Percentiles rank a stretch among this genome's conserved stretches.
Evolutionary conservation across 495 filamentous ascomycete species (phyloP).

Genomic region (Eremomyces bilateralis): DNA sequence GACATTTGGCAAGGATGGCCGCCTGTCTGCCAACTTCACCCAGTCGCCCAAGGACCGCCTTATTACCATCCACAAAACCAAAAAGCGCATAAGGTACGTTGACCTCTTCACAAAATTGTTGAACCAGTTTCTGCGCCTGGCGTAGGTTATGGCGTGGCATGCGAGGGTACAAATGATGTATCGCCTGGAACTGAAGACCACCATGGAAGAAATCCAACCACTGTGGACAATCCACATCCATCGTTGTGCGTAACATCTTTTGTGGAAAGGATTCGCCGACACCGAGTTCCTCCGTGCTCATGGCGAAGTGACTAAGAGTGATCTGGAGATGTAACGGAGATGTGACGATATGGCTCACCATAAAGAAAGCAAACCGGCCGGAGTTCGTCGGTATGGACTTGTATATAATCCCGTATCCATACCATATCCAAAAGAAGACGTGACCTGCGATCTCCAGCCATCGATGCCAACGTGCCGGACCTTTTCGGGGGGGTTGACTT

Average conservation of each 20-base stretch:
- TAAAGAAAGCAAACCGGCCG: conserved; percentile 50
- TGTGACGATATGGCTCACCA: conserved; percentile 74
- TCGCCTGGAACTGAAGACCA: conserved; percentile 87
- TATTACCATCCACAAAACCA: conserved; percentile 85
- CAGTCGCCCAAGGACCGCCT: conserved; percentile 61
- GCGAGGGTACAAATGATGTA: conserved; percentile 88
- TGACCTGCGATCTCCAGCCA: conserved; percentile 69
- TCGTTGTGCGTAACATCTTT: conserved; percentile 90
- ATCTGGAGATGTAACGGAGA: conserved; percentile 87
- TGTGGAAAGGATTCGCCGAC: conserved; percentile 80
- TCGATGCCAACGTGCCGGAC: conserved; percentile 72
- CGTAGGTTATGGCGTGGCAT: conserved; percentile 89
- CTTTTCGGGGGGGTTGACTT: conserved; percentile 58
- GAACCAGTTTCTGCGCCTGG: conserved; percentile 56
- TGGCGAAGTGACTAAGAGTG: conserved; percentile 89
- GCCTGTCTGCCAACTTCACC: conserved; percentile 78
- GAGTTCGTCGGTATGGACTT: conserved; percentile 45
- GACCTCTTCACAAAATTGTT: conserved; percentile 77
- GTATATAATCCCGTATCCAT: conserved; percentile 69
- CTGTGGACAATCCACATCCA: conserved; percentile 88
- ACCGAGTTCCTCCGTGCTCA: conserved; percentile 84
- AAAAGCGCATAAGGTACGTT: conserved; percentile 86
- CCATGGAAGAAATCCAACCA: conserved; percentile 97
- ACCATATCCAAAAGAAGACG: conserved; percentile 88
- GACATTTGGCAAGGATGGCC: conserved; percentile 68